Evolutionary conservation across 345 rosid genomes (phyloP).

Genomic region (Populus simonii): DNA sequence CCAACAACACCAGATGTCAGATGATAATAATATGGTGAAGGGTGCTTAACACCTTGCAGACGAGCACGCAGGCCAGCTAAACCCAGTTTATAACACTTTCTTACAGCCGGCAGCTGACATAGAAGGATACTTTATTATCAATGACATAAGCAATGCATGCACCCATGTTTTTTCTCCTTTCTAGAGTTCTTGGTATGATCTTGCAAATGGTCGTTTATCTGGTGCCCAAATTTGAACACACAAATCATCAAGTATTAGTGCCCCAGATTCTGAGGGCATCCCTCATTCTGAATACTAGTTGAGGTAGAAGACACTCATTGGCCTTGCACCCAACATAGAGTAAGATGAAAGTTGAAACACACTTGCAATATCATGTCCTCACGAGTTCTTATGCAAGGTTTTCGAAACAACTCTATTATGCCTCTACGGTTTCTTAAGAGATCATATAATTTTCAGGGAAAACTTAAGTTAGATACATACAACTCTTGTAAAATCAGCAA

Average conservation of each 20-base stretch:
- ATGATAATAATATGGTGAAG: not conserved
- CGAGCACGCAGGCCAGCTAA: not conserved
- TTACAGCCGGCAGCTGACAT: not conserved
- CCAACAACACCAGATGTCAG: not conserved
- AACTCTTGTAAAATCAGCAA: not conserved
- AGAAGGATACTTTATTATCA: not conserved
- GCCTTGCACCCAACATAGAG: not conserved
- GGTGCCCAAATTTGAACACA: not conserved
- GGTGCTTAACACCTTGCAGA: not conserved
- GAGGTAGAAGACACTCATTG: not conserved
- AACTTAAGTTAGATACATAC: not conserved
- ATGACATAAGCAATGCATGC: not conserved
- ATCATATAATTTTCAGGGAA: not conserved
- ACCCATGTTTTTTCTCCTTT: not conserved
- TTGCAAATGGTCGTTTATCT: not conserved
- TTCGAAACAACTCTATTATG: not conserved
- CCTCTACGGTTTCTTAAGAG: not conserved
- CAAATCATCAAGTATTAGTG: not conserved
- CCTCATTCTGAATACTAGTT: not conserved
- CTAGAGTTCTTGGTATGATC: not conserved
- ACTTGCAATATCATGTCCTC: not conserved
- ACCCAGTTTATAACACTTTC: no score
- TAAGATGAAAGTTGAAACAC: not conserved
- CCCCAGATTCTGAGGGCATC: not conserved
- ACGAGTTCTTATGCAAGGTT: not conserved